These are phyloP conservation scores for Corylus heterophylla DNA, from an alignment of 306 rosid species.

Conservation along the genomic window DNA sequence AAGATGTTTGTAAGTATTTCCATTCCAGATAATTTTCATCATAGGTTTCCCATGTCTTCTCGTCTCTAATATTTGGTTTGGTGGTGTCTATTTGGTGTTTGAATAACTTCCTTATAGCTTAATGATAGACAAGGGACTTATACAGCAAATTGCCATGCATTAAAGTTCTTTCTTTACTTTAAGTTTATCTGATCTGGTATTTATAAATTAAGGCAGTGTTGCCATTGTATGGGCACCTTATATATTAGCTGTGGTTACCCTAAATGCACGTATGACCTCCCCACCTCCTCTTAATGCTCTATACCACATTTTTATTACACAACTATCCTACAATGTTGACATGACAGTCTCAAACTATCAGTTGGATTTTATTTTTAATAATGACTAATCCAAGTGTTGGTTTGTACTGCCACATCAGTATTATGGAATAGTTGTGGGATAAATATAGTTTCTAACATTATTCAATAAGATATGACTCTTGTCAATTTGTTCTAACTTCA, in stretches of 20 bases:
- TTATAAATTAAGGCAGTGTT: not conserved
- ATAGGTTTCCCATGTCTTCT: not conserved
- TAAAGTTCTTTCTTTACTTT: no score
- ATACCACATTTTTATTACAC: no score
- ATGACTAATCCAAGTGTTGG: no score
- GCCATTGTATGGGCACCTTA: not conserved
- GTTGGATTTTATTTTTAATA: no score
- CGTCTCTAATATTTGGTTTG: not conserved
- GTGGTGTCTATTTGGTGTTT: not conserved
- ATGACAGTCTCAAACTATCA: no score
- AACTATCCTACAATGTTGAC: no score
- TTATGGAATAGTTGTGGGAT: no score
- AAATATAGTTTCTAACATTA: no score
- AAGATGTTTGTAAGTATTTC: constrained; percentile 92
- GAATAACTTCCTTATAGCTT: constrained; percentile 1
- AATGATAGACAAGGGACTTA: not conserved
- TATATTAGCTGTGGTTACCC: not conserved
- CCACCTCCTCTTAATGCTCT: not conserved
- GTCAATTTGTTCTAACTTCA: not conserved
- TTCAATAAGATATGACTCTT: not conserved
- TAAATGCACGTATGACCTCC: not conserved
- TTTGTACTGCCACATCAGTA: no score
- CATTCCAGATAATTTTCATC: not conserved
- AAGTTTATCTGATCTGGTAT: not conserved
- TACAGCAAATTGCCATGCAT: not conserved